These are phyloP conservation scores for Talaromyces nanjingensis DNA, from an alignment of 495 filamentous ascomycete species.

Conservation along the genomic window DNA sequence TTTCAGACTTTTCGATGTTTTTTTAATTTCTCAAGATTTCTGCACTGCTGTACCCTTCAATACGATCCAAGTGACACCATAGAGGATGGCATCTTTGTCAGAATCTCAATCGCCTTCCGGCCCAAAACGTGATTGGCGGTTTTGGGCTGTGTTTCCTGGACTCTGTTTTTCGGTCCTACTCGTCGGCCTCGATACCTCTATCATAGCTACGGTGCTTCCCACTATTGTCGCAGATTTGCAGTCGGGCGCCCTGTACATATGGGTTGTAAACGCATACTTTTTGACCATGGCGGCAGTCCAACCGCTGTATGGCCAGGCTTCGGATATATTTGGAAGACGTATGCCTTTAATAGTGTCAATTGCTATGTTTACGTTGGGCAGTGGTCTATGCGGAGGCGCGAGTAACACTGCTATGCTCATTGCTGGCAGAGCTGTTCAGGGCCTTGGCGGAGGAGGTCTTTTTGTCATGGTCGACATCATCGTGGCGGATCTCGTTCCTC, in stretches of 20 bases:
- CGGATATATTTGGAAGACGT: constrained; percentile 34
- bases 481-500: constrained; percentile 57
- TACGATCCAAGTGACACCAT: background rate
- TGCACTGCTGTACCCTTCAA: background rate
- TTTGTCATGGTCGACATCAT: constrained; percentile 65
- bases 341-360: constrained; percentile 43
- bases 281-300: constrained; percentile 16
- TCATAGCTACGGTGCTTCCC: background rate
- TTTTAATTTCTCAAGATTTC: background rate
- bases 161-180: background rate
- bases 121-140: background rate
- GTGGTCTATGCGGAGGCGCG: constrained; percentile 53
- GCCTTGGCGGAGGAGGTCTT: constrained; percentile 67
- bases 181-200: background rate
- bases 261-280: constrained; percentile 47
- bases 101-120: background rate
- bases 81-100: background rate
- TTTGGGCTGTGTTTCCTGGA: background rate
- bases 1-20: background rate
- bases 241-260: constrained; percentile 12
- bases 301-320: constrained; percentile 55
- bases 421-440: constrained; percentile 58
- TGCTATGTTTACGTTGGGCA: constrained; percentile 49
- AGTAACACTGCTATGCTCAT: constrained; percentile 62
- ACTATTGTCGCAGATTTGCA: background rate